Conservation (phyloP, 495 filamentous ascomycete genomes). For the Xylaria castorea region DNA sequence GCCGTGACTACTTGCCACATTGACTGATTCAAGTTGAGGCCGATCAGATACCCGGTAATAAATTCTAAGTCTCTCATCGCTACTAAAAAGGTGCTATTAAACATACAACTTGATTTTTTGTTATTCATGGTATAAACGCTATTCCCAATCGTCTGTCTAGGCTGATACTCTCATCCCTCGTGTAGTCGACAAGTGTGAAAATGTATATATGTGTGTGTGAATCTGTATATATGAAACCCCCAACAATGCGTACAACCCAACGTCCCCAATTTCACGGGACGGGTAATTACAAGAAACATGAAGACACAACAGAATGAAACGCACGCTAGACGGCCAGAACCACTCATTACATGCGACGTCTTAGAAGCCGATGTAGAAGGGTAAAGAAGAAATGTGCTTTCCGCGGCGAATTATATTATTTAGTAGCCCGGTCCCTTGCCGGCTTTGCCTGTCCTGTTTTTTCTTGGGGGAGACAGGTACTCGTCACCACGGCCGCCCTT, state of each 20-base stretch:
- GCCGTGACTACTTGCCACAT: conserved; percentile 12
- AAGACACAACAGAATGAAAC: neutral
- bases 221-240: neutral
- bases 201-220: neutral
- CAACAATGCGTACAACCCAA: conserved; percentile 3
- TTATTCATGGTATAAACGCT: conserved; percentile 14
- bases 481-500: conserved; percentile 29
- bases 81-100: too few species aligned
- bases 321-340: neutral
- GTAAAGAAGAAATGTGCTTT: neutral
- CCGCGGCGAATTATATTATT: neutral
- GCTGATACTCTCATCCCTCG: neutral
- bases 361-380: neutral
- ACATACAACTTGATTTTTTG: neutral
- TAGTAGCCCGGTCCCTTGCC: conserved; percentile 8
- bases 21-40: neutral
- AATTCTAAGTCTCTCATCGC: neutral
- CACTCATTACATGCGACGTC: conserved; percentile 8
- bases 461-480: conserved; percentile 22
- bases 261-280: neutral
- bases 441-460: conserved; percentile 21
- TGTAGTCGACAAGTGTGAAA: neutral
- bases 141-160: neutral
- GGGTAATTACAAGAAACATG: neutral
- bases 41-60: neutral